Evolutionary conservation across 2,329 filamentous ascomycete genomes (phyloP).

Genomic region (Fusarium longipes): DNA sequence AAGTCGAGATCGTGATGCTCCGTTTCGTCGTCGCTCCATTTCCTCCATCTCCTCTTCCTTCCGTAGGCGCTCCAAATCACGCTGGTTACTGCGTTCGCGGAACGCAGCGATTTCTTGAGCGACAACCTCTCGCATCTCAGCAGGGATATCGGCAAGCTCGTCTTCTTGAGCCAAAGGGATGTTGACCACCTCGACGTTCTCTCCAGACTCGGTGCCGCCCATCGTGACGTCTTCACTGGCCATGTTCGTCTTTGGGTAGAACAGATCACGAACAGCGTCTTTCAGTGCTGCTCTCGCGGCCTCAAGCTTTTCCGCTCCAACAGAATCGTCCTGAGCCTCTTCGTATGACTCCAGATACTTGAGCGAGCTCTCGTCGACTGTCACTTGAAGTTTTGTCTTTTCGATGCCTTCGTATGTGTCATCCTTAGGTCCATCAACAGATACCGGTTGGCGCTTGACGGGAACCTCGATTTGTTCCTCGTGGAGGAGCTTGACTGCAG

Average conservation of each 20-base stretch:
- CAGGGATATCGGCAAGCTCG: constrained; percentile 93
- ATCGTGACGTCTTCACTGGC: constrained; percentile 73
- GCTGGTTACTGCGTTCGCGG: constrained; percentile 86
- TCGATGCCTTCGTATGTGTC: constrained; percentile 68
- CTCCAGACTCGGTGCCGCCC: constrained; percentile 71
- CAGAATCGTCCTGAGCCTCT: constrained; percentile 71
- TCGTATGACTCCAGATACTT: constrained; percentile 89
- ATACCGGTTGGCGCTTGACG: constrained; percentile 74
- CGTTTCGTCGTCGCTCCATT: constrained; percentile 80
- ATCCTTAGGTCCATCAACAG: constrained; percentile 56
- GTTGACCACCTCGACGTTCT: constrained; percentile 85
- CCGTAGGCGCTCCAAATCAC: constrained; percentile 87
- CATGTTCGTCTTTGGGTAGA: constrained; percentile 68
- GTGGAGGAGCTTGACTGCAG: constrained; percentile 85
- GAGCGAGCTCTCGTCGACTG: constrained; percentile 83
- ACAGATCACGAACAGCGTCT: constrained; percentile 75
- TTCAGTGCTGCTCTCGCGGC: constrained; percentile 75
- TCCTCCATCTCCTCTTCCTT: constrained; percentile 94
- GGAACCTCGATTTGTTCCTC: constrained; percentile 87
- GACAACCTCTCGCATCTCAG: constrained; percentile 95
- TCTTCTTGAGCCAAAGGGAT: constrained; percentile 90
- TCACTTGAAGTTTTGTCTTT: constrained; percentile 76
- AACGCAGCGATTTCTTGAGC: constrained; percentile 95
- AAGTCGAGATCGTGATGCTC: constrained; percentile 71
- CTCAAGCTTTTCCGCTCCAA: constrained; percentile 75